Conservation (phyloP, 148 eudicot species). For the Silene conica region DNA sequence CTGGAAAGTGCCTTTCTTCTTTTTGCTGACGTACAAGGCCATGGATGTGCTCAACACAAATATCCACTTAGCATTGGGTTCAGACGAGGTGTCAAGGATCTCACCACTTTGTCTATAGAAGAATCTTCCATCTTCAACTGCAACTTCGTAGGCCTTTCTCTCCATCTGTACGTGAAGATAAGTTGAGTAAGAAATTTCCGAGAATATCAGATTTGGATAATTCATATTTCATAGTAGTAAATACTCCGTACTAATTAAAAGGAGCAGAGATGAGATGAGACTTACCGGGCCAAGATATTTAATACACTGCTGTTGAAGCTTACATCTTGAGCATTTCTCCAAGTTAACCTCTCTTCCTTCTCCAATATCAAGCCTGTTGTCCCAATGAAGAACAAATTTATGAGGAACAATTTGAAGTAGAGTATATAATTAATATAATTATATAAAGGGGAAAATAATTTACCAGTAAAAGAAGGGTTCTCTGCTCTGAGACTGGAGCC, state of each 20-base stretch:
- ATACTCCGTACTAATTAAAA: not conserved
- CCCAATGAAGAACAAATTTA: not conserved
- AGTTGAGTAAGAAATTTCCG: not conserved
- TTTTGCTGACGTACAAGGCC: constrained; percentile 75
- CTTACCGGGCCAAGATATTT: constrained; percentile 97
- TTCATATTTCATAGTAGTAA: not conserved
- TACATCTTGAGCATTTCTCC: constrained; percentile 68
- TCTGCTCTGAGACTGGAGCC: constrained; percentile 87
- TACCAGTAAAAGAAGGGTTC: constrained; percentile 99
- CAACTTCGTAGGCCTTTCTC: constrained; percentile 78
- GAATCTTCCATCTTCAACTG: constrained; percentile 61
- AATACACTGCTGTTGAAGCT: constrained; percentile 94
- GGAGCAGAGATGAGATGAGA: too few relatives aligned
- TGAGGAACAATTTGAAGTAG: too few relatives aligned
- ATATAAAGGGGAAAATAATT: too few relatives aligned
- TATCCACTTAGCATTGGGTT: constrained; percentile 77
- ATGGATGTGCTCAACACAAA: constrained; percentile 92
- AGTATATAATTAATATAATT: too few relatives aligned
- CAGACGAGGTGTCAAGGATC: constrained; percentile 57
- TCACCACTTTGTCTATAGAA: constrained; percentile 54
- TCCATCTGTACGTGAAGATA: constrained; percentile 67
- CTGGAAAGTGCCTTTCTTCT: constrained; percentile 89
- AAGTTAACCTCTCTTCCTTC: constrained; percentile 89
- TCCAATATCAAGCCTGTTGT: constrained; percentile 92
- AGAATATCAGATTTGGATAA: not conserved